phyloP scores from a whole-genome alignment of 495 filamentous ascomycete species.

The Annulohypoxylon bovei region DNA sequence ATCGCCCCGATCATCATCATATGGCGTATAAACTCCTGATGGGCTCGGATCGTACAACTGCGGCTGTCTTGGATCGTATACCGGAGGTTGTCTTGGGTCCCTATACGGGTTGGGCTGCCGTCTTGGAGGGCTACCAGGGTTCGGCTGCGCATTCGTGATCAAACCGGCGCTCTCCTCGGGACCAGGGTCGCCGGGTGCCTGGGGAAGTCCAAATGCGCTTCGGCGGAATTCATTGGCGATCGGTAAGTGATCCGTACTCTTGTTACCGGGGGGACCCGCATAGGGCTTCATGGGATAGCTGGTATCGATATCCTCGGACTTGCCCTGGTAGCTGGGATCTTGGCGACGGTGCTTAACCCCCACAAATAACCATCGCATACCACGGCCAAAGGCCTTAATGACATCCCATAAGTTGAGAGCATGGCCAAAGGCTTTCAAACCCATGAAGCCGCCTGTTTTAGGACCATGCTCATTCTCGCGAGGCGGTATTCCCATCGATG shows the following conservation, averaged over 20 bases:
- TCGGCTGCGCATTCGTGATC: constrained; percentile 59
- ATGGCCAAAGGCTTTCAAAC: constrained; percentile 70
- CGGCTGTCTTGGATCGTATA: constrained; percentile 36
- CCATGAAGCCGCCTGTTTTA: constrained; percentile 71
- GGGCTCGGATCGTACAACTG: constrained; percentile 41
- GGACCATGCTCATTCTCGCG: constrained; percentile 60
- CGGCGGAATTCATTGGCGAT: constrained; percentile 57
- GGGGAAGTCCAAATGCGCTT: constrained; percentile 47
- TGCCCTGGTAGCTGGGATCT: constrained; percentile 56
- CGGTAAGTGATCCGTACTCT: constrained; percentile 51
- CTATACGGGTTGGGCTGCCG: constrained; percentile 31
- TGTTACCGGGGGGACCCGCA: constrained; percentile 36
- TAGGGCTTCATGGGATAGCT: constrained; percentile 45
- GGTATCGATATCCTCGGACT: constrained; percentile 45
- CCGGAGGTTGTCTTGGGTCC: constrained; percentile 34
- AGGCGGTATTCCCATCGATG: constrained; percentile 43
- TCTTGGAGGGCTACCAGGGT: constrained; percentile 44
- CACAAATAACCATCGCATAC: constrained; percentile 82
- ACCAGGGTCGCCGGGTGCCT: constrained; percentile 27
- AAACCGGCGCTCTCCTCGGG: constrained; percentile 58
- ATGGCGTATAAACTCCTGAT: constrained; percentile 28
- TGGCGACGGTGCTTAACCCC: constrained; percentile 66
- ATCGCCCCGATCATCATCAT: constrained; percentile 41
- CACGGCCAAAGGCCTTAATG: constrained; percentile 77
- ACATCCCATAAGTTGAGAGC: constrained; percentile 88